phyloP scores from a whole-genome alignment of 768 basidiomycete species.

The Holtermannia corniformis region DNA sequence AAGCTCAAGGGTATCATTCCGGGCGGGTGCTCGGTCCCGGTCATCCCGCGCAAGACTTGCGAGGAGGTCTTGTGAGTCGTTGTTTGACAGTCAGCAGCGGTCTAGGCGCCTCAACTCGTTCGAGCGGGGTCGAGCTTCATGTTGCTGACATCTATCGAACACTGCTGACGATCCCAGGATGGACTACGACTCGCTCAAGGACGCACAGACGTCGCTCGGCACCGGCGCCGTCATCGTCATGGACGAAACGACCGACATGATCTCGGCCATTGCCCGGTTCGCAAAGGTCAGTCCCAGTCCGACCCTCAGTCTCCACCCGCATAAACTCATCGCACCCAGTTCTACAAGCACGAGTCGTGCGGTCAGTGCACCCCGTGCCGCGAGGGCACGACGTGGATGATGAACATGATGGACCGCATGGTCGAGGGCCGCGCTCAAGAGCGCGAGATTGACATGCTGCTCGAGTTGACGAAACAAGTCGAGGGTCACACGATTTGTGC shows the following conservation, averaged over 20 bases:
- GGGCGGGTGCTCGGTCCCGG: slow-evolving; percentile 87
- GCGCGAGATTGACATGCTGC: slow-evolving; percentile 96
- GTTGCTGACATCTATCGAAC: not conserved
- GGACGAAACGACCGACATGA: slow-evolving; percentile 94
- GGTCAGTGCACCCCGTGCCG: slow-evolving; percentile 89
- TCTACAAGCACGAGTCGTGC: slow-evolving; percentile 98
- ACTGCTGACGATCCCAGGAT: slow-evolving; percentile 50
- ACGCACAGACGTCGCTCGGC: slow-evolving; percentile 89
- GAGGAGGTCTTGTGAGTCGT: slow-evolving; percentile 72
- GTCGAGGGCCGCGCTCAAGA: slow-evolving; percentile 80
- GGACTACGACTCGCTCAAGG: slow-evolving; percentile 97
- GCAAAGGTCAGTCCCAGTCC: no score
- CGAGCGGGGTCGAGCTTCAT: no score
- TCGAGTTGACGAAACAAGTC: slow-evolving; percentile 93
- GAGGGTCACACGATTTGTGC: slow-evolving; percentile 97
- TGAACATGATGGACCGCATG: slow-evolving; percentile 98
- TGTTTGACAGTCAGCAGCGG: not conserved
- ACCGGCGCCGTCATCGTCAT: slow-evolving; percentile 98
- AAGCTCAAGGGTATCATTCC: slow-evolving; percentile 95
- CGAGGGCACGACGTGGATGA: slow-evolving; percentile 85
- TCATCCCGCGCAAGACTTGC: slow-evolving; percentile 73
- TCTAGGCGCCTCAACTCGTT: not conserved
- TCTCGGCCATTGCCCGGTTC: slow-evolving; percentile 89
- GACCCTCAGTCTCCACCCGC: slow-evolving; percentile 4
- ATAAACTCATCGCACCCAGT: no score